These are phyloP conservation scores for Hymenoscyphus fraxineus DNA, from an alignment of 2,329 filamentous ascomycete species.

Conservation along the genomic window DNA sequence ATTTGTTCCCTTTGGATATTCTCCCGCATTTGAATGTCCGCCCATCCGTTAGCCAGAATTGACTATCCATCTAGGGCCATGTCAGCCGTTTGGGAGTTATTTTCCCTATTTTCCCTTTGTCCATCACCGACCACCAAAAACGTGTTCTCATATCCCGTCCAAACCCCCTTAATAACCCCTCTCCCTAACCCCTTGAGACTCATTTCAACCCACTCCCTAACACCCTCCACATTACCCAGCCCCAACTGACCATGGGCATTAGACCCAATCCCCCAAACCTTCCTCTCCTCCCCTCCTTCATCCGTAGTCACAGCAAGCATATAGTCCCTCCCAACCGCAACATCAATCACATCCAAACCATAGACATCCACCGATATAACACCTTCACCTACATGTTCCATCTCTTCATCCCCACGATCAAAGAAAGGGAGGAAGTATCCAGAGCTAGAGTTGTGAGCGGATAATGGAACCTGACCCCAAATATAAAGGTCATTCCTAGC, in stretches of 20 bases:
- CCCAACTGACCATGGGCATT: constrained; percentile 56
- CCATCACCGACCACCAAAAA: constrained; percentile 28
- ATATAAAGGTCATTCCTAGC: constrained; percentile 55
- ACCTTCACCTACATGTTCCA: not conserved
- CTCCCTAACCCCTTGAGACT: constrained; percentile 14
- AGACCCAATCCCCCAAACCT: constrained; percentile 53
- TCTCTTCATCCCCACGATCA: not conserved
- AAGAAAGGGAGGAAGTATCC: not conserved
- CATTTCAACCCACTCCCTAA: constrained; percentile 27
- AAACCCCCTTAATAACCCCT: constrained; percentile 27
- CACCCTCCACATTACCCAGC: constrained; percentile 13
- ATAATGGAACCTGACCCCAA: constrained; percentile 46
- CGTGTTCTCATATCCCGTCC: constrained; percentile 33
- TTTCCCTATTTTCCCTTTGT: constrained; percentile 13
- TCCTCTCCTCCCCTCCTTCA: constrained; percentile 33
- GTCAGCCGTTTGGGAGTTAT: too few relatives aligned
- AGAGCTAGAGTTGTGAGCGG: not conserved
- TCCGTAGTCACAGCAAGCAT: constrained; percentile 49
- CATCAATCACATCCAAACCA: constrained; percentile 51
- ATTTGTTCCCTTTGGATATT: not conserved
- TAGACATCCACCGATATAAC: constrained; percentile 34
- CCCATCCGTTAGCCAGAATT: not conserved
- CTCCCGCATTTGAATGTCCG: not conserved
- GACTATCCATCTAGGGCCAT: too few relatives aligned
- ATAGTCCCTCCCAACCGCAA: constrained; percentile 56